Evolutionary conservation across 441 rosid species (phyloP), one percentile per base, ranked within the genome.

Genomic region (Capsella rubella): DNA sequence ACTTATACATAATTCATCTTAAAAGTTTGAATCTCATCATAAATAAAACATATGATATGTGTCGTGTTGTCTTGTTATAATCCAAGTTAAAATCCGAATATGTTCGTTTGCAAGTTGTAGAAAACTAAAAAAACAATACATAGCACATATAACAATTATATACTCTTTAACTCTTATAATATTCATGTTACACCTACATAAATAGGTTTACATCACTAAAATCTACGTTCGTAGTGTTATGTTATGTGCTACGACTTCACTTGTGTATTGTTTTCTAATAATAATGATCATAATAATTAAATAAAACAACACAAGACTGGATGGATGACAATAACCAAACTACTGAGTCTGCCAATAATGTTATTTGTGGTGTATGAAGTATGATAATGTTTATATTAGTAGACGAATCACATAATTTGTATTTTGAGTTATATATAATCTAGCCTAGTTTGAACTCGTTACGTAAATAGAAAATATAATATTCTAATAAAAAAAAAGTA

Each of bases 11-110:
- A 6, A 32, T 32, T 61, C 67, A 14, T 50, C 60, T 49, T 16
- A 0, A 6, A n/a, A 51, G 18, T 13, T 18, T 14, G 27, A 58
- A n/a, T 16, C 43, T 51, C 43, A 16, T 9, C 28, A 8, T n/a
- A 28, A 16, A 16, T 27, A 32, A 10, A 4, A 16, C 15, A 34
- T 56, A 15, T 56, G 10, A 28, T 57, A 15, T 16, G 15, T 57
- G 28, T 34, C 4, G 28, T 21, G 25, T 34, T 34, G 21, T 55
- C 12, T 9, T 15, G 11, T 55, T 31, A n/a, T 55, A 9, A 56
- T 34, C 62, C 28, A 56, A 56, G 62, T 56, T 56, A 56, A 34
- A 56, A 35, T 13, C 8, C 43, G 28, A 21, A 32, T 32, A 55
- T 31, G 7, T 55, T 54, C 32, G 37, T 54, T 2, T 13, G 59